phyloP scores from a whole-genome alignment of 1,284 basidiomycete species.

The Kalmanozyma brasiliensis region DNA sequence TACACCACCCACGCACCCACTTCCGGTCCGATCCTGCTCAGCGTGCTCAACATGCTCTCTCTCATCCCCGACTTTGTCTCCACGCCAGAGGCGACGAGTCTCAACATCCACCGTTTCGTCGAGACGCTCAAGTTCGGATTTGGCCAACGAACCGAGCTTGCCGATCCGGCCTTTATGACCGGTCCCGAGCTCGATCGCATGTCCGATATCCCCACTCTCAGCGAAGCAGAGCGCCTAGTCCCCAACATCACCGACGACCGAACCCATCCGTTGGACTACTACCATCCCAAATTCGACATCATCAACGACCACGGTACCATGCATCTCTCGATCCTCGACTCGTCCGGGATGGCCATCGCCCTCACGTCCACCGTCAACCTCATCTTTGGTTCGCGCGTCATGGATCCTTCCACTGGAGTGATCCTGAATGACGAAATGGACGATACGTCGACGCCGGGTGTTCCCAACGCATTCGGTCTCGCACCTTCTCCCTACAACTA shows the following conservation, averaged over 20 bases:
- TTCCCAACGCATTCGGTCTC: constrained; percentile 69
- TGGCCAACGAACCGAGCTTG: constrained; percentile 69
- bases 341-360: constrained; percentile 68
- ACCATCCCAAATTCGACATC: constrained; percentile 68
- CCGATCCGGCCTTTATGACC: constrained; percentile 69
- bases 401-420: constrained; percentile 54
- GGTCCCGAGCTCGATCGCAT: constrained; percentile 36
- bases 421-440: constrained; percentile 70
- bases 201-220: constrained; percentile 39
- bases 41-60: constrained; percentile 62
- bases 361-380: constrained; percentile 70
- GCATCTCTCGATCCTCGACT: constrained; percentile 68
- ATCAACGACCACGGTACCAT: constrained; percentile 68
- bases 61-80: constrained; percentile 39
- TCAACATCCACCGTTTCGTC: constrained; percentile 68
- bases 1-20: constrained; percentile 77
- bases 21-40: constrained; percentile 64
- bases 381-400: constrained; percentile 67
- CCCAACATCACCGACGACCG: constrained; percentile 63
- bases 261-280: constrained; percentile 63
- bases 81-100: constrained; percentile 17
- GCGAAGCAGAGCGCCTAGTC: constrained; percentile 57
- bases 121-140: constrained; percentile 69
- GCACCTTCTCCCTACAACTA: constrained; percentile 67
- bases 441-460: constrained; percentile 69